A percentile compares a stretch with the other conserved stretches of the same genome.
Conservation (phyloP, 2,329 filamentous ascomycete genomes). For the Fonsecaea multimorphosa region DNA sequence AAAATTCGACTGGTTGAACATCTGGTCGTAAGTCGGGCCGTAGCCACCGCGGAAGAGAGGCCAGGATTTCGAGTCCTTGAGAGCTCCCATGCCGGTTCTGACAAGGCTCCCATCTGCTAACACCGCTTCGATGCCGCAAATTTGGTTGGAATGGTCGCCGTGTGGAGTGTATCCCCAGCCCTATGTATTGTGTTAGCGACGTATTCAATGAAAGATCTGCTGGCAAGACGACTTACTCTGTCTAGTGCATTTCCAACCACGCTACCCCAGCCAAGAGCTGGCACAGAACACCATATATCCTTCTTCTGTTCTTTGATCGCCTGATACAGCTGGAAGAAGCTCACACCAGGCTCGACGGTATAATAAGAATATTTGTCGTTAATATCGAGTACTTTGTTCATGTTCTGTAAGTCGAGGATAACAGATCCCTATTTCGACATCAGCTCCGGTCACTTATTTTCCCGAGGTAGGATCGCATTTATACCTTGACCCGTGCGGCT, state of each 20-base stretch:
- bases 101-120: slow-evolving; percentile 49
- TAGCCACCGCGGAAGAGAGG: slow-evolving; percentile 45
- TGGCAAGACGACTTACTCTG: slow-evolving; percentile 45
- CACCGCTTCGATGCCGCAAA: slow-evolving; percentile 52
- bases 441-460: slow-evolving; percentile 52
- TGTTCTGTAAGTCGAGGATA: slow-evolving; percentile 50
- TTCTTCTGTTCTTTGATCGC: slow-evolving; percentile 46
- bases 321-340: slow-evolving; percentile 54
- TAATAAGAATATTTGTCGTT: slow-evolving; percentile 43
- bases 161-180: slow-evolving; percentile 39
- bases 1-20: slow-evolving; percentile 60
- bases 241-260: slow-evolving; percentile 59
- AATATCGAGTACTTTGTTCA: slow-evolving; percentile 45
- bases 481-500: slow-evolving; percentile 48
- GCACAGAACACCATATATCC: slow-evolving; percentile 56
- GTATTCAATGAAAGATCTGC: not conserved
- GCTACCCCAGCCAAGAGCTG: slow-evolving; percentile 58
- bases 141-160: slow-evolving; percentile 53
- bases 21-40: slow-evolving; percentile 40
- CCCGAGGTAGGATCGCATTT: slow-evolving; percentile 42
- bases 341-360: slow-evolving; percentile 53
- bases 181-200: not conserved
- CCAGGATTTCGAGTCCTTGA: slow-evolving; percentile 46
- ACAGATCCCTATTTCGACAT: slow-evolving; percentile 45
- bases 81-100: slow-evolving; percentile 51